These are phyloP conservation scores for Castanea mollissima DNA, from an alignment of 306 rosid species.

Conservation along the genomic window DNA sequence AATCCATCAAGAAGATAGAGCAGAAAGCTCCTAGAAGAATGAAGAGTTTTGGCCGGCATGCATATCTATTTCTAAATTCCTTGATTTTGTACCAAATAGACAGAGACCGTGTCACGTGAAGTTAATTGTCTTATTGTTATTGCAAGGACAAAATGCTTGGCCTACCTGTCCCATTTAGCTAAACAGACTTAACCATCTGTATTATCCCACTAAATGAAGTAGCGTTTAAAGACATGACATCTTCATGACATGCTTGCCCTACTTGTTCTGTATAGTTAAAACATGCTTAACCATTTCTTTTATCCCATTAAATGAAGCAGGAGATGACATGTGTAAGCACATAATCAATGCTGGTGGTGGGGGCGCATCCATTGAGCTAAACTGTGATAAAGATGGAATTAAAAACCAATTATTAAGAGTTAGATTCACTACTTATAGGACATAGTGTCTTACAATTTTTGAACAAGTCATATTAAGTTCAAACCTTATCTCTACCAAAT, in stretches of 20 bases:
- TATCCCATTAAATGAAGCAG: neutral
- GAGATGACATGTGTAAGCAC: neutral
- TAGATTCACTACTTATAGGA: too few relatives aligned
- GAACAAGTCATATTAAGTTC: too few relatives aligned
- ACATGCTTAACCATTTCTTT: neutral
- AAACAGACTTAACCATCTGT: neutral
- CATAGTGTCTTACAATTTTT: too few relatives aligned
- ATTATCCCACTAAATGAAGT: neutral
- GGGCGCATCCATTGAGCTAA: neutral
- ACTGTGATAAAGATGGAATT: neutral
- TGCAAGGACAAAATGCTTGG: neutral
- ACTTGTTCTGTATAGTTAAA: neutral
- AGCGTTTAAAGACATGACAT: neutral
- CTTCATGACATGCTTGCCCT: neutral
- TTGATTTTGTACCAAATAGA: conserved; percentile 2
- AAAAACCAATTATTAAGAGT: neutral
- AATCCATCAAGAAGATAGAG: neutral
- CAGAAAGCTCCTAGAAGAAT: neutral
- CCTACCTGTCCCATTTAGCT: neutral
- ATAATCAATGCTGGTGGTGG: neutral
- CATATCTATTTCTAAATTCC: neutral
- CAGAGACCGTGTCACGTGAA: conserved; percentile 14
- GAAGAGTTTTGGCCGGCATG: conserved; percentile 12
- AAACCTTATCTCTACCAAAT: too few relatives aligned
- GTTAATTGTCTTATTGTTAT: neutral